Percentiles rank a stretch among this genome's conserved stretches.
phyloP scores from a whole-genome alignment of 2,329 filamentous ascomycete species.

The Diaporthe longicolla region DNA sequence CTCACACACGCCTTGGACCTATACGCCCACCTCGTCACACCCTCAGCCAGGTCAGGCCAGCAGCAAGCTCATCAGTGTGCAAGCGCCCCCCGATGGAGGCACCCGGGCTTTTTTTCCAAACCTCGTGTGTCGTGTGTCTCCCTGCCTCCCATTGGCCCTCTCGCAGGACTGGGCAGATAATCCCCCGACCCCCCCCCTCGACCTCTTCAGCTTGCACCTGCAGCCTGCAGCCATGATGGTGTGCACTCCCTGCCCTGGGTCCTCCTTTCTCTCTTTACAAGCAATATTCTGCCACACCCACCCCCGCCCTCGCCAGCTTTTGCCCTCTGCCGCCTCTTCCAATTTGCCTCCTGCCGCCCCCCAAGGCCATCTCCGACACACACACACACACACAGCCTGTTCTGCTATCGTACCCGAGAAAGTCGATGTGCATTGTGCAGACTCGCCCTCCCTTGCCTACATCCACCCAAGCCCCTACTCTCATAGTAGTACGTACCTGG shows the following conservation, averaged over 20 bases:
- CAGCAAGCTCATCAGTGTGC: conserved; percentile 17
- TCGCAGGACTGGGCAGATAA: conserved; percentile 15
- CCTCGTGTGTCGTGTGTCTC: background rate
- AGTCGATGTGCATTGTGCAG: conserved; percentile 9
- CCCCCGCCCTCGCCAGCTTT: conserved; percentile 11
- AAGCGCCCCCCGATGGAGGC: conserved; percentile 26
- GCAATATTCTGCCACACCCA: background rate
- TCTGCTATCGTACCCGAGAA: background rate
- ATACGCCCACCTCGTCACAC: background rate
- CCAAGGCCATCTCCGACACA: background rate
- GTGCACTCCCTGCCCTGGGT: conserved; percentile 27
- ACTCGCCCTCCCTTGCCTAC: conserved; percentile 7
- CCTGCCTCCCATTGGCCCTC: conserved; percentile 31
- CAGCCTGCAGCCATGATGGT: conserved; percentile 38
- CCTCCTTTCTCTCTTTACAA: background rate
- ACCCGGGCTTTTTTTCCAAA: conserved; percentile 1
- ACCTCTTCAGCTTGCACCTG: conserved; percentile 30
- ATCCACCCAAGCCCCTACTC: background rate
- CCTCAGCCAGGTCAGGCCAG: background rate
- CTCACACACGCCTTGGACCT: no score
- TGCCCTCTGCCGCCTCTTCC: conserved; percentile 1
- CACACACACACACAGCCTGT: background rate
- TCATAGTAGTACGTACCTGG: background rate
- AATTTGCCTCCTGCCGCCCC: conserved; percentile 32
- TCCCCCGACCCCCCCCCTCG: conserved; percentile 9